Evolutionary conservation across 1,284 basidiomycete species (phyloP).

Genomic region (Dichomitus squalens): DNA sequence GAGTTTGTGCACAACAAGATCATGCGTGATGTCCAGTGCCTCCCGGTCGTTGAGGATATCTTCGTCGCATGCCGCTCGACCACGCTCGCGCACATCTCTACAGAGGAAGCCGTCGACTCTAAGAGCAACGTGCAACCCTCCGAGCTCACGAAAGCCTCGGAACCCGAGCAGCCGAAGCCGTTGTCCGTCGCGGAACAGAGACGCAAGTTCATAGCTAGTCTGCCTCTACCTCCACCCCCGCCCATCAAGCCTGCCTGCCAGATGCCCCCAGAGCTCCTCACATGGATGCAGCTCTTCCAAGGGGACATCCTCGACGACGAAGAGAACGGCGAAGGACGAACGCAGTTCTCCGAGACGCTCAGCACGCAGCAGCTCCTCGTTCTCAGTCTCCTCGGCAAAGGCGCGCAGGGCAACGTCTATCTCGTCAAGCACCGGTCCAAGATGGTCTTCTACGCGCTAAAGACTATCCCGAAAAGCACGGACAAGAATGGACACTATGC

Average conservation of each 20-base stretch:
- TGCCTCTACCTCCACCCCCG: neutral
- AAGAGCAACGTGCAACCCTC: neutral
- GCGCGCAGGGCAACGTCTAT: constrained; percentile 28
- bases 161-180: neutral
- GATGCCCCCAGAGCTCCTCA: neutral
- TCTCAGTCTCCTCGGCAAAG: constrained; percentile 26
- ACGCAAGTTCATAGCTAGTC: neutral
- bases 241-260: neutral
- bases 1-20: neutral
- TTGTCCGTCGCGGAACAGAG: neutral
- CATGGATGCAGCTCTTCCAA: neutral
- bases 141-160: neutral
- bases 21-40: neutral
- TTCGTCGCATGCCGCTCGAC: neutral
- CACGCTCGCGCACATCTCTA: neutral
- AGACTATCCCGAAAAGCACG: constrained; percentile 25
- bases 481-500: constrained; percentile 2
- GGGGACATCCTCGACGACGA: neutral
- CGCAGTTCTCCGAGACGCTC: neutral
- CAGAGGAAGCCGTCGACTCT: neutral
- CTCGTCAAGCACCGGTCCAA: constrained; percentile 25
- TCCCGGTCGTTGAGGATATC: too few relatives aligned
- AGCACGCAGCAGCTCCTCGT: constrained; percentile 20
- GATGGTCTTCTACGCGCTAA: constrained; percentile 24
- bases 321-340: neutral